Evolutionary conservation across 768 basidiomycete species (phyloP).

Genomic region (Gymnopilus dilepis): DNA sequence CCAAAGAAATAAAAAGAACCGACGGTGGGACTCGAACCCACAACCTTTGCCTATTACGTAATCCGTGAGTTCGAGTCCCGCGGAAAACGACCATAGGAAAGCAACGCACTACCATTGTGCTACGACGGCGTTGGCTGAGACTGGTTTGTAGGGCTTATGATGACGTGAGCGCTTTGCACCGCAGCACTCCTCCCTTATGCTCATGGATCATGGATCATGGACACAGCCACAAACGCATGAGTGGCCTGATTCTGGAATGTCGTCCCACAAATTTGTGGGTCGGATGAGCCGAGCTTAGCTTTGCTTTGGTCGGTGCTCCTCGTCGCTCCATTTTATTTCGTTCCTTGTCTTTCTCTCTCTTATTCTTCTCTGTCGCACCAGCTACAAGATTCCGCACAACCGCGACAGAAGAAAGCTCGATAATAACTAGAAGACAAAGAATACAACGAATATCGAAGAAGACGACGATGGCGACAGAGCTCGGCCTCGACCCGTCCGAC

Average conservation of each 20-base stretch:
- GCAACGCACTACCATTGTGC: conserved; percentile 37
- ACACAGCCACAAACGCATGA: conserved; percentile 22
- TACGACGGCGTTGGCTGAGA: conserved; percentile 18
- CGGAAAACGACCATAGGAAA: conserved; percentile 28
- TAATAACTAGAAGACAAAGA: too few species aligned
- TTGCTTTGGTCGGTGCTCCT: too few species aligned
- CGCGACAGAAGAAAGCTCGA: too few species aligned
- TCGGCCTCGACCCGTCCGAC: conserved; percentile 59
- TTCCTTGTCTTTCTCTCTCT: not conserved
- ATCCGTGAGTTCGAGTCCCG: too few species aligned
- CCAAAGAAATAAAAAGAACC: conserved; percentile 11
- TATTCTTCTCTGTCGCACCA: not conserved
- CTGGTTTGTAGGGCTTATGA: too few species aligned
- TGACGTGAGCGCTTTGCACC: too few species aligned
- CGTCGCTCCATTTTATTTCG: too few species aligned
- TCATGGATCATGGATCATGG: too few species aligned
- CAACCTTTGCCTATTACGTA: conserved; percentile 28
- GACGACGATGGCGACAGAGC: conserved; percentile 42
- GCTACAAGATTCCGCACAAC: too few species aligned
- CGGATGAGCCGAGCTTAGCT: too few species aligned
- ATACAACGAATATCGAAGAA: too few species aligned
- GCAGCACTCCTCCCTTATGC: too few species aligned
- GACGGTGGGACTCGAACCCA: conserved; percentile 22
- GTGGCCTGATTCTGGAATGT: conserved; percentile 19
- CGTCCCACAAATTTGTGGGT: not conserved